Evolutionary conservation across 208 protist genomes (phyloP).

Genomic region (Leishmania tropica): DNA sequence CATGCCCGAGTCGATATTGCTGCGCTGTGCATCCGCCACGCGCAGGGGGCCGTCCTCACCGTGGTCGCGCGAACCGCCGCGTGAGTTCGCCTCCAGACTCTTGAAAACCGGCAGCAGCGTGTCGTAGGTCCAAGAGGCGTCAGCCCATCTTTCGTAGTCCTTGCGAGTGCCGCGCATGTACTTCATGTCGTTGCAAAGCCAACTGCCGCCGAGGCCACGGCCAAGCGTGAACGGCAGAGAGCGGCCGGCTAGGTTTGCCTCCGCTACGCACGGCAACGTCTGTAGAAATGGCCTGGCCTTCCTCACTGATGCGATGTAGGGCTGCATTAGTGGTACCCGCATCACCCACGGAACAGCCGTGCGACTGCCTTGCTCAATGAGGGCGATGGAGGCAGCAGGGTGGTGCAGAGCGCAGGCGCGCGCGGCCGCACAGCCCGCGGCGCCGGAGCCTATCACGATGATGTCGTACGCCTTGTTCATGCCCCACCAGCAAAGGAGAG

Average conservation of each 20-base stretch:
- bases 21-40: conserved; percentile 47
- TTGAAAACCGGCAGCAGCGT: conserved; percentile 54
- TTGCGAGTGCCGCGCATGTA: conserved; percentile 57
- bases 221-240: conserved; percentile 47
- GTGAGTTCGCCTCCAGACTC: conserved; percentile 50
- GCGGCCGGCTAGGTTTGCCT: conserved; percentile 44
- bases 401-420: conserved; percentile 52
- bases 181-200: conserved; percentile 61
- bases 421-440: conserved; percentile 66
- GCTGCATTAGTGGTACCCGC: conserved; percentile 59
- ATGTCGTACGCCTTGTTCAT: conserved; percentile 56
- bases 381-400: conserved; percentile 50
- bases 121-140: conserved; percentile 57
- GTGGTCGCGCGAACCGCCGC: conserved; percentile 33
- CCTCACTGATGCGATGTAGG: conserved; percentile 40
- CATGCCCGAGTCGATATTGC: conserved; percentile 60
- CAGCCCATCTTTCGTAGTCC: conserved; percentile 49
- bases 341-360: conserved; percentile 31
- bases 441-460: conserved; percentile 73
- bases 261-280: conserved; percentile 24
- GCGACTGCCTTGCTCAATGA: conserved; percentile 63
- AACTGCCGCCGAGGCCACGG: conserved; percentile 62
- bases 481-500: background rate
- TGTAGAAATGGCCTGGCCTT: conserved; percentile 39
- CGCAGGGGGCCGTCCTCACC: conserved; percentile 45